These are phyloP conservation scores for Aspergillus sp. DNA, from an alignment of 2,329 filamentous ascomycete species.

Conservation along the genomic window DNA sequence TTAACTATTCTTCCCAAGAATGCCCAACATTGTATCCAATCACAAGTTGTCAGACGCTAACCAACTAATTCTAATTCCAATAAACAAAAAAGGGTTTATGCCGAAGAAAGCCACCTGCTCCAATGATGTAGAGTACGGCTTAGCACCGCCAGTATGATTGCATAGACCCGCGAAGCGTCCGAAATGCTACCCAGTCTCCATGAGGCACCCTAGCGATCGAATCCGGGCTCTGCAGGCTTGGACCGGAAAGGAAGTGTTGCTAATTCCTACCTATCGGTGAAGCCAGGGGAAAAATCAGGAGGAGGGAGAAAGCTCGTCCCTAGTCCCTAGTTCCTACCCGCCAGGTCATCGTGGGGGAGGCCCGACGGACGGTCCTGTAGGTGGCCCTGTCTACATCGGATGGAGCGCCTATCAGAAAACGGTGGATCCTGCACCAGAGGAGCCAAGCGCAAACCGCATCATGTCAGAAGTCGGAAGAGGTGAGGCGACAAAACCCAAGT, in stretches of 20 bases:
- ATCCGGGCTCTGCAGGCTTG: constrained; percentile 11
- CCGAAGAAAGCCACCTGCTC: constrained; percentile 10
- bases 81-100: constrained; percentile 4
- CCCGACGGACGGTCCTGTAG: constrained; percentile 19
- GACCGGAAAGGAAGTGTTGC: constrained; percentile 8
- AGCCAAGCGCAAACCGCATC: constrained; percentile 17
- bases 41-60: constrained; percentile 11
- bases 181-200: constrained; percentile 11
- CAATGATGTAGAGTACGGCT: constrained; percentile 11
- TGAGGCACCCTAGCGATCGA: constrained; percentile 6
- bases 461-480: constrained; percentile 15
- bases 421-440: constrained; percentile 15
- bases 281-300: constrained; percentile 16
- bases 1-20: constrained; percentile 9
- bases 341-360: constrained; percentile 28
- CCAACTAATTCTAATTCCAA: neutral
- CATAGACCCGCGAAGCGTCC: constrained; percentile 15
- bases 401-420: constrained; percentile 20
- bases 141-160: constrained; percentile 18
- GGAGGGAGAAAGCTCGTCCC: constrained; percentile 10
- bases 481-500: constrained; percentile 19
- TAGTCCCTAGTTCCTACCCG: constrained; percentile 3
- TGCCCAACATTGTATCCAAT: constrained; percentile 20
- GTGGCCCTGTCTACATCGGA: constrained; percentile 18
- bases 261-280: constrained; percentile 21